A percentile compares a stretch with the other conserved stretches of the same genome.
phyloP scores from a whole-genome alignment of 1,139 yeast genomes.

The Spencermartinsiella ligniputridi region DNA sequence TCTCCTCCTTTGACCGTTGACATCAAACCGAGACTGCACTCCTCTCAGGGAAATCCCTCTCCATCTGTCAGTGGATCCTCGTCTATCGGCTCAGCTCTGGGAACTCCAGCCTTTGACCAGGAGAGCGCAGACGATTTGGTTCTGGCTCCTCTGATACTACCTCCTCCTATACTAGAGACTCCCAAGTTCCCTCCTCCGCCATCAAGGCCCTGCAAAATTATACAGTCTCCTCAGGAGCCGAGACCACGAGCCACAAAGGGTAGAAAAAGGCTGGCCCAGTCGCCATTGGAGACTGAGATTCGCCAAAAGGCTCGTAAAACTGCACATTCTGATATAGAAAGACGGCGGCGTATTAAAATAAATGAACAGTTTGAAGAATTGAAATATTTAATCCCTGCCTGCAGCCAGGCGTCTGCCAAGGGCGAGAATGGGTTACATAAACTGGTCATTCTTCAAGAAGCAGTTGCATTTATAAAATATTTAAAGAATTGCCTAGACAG shows the following conservation, averaged over 20 bases:
- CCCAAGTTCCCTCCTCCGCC: conserved; percentile 20
- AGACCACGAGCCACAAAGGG: neutral
- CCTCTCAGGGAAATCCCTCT: no score
- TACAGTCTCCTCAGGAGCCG: conserved; percentile 12
- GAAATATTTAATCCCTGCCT: conserved; percentile 74
- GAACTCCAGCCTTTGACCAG: neutral
- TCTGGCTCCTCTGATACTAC: conserved; percentile 3
- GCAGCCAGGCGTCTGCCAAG: conserved; percentile 42
- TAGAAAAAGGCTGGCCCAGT: conserved; percentile 7
- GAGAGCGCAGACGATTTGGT: neutral
- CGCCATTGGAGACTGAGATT: conserved; percentile 15
- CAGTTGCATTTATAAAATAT: conserved; percentile 74
- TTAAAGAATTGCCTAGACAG: conserved; percentile 41
- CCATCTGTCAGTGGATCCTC: neutral
- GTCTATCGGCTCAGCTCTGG: neutral
- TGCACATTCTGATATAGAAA: conserved; percentile 76
- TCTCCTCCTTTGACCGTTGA: conserved; percentile 4
- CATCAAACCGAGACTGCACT: conserved; percentile 3
- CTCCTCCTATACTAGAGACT: neutral
- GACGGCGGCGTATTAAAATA: conserved; percentile 71
- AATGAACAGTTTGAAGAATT: conserved; percentile 81
- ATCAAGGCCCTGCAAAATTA: conserved; percentile 17
- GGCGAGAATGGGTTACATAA: conserved; percentile 67
- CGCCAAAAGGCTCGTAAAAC: conserved; percentile 44
- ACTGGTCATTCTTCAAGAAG: conserved; percentile 70